Evolutionary conservation across 2,329 filamentous ascomycete genomes (phyloP).

Genomic region (Aspergillus sp.): DNA sequence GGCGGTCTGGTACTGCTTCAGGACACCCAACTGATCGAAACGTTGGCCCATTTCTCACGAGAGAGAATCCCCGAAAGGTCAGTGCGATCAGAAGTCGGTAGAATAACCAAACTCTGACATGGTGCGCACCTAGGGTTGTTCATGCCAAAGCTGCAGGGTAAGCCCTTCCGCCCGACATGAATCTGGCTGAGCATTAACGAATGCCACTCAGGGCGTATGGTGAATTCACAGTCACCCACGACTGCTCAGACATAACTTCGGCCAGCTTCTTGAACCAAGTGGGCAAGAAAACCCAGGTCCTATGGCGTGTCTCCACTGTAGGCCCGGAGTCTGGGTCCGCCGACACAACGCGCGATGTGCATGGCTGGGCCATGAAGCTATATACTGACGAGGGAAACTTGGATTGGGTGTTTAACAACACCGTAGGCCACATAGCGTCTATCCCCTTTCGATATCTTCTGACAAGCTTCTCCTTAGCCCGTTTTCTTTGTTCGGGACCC

Average conservation of each 20-base stretch:
- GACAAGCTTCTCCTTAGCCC: slow-evolving; percentile 36
- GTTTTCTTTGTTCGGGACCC: slow-evolving; percentile 70
- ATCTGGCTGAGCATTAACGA: neutral
- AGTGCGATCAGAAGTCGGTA: slow-evolving; percentile 25
- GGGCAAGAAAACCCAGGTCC: slow-evolving; percentile 55
- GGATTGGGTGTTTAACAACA: slow-evolving; percentile 73
- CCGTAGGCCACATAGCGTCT: neutral
- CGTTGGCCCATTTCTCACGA: slow-evolving; percentile 59
- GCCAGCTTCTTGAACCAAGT: slow-evolving; percentile 54
- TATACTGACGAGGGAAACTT: slow-evolving; percentile 75
- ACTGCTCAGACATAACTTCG: slow-evolving; percentile 56
- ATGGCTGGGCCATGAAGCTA: slow-evolving; percentile 72
- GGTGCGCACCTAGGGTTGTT: slow-evolving; percentile 10
- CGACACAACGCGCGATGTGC: slow-evolving; percentile 74
- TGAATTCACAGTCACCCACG: slow-evolving; percentile 61
- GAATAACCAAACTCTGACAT: neutral
- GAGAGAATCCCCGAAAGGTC: slow-evolving; percentile 56
- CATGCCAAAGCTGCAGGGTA: slow-evolving; percentile 24
- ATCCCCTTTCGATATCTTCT: neutral
- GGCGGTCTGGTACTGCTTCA: slow-evolving; percentile 50
- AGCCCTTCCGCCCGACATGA: slow-evolving; percentile 8
- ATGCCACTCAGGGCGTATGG: slow-evolving; percentile 48
- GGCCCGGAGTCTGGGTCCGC: slow-evolving; percentile 69
- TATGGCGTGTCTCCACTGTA: slow-evolving; percentile 70
- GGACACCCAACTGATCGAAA: slow-evolving; percentile 60